Conservation (phyloP, 257 asterid species). For the Cruciata laevipes region DNA sequence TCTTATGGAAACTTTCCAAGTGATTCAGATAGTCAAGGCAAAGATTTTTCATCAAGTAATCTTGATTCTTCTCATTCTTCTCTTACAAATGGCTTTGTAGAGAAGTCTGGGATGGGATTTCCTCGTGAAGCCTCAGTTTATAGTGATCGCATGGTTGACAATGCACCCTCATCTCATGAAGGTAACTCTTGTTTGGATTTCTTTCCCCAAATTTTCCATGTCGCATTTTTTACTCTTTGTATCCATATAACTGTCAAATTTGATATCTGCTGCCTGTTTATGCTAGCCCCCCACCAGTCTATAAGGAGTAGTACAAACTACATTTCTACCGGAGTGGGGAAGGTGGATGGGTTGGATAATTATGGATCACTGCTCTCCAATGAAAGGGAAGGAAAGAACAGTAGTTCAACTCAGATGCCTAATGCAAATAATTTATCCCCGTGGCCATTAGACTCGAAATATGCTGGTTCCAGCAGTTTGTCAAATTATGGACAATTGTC, state of each 20-base stretch:
- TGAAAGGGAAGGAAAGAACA: constrained; percentile 32
- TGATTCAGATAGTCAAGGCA: constrained; percentile 23
- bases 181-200: constrained; percentile 31
- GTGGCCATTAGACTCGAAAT: constrained; percentile 36
- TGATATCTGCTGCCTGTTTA: background rate
- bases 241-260: background rate
- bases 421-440: constrained; percentile 33
- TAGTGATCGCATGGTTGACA: constrained; percentile 29
- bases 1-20: constrained; percentile 24
- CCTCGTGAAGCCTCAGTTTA: constrained; percentile 34
- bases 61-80: constrained; percentile 34
- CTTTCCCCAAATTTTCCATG: background rate
- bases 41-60: constrained; percentile 30
- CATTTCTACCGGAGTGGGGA: constrained; percentile 33
- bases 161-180: constrained; percentile 35
- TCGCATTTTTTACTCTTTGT: background rate
- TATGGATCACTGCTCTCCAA: constrained; percentile 33
- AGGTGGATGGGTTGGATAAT: constrained; percentile 16
- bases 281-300: constrained; percentile 36
- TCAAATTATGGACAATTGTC: constrained; percentile 30
- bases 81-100: constrained; percentile 29
- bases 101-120: constrained; percentile 28
- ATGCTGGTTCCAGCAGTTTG: constrained; percentile 39
- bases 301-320: constrained; percentile 27
- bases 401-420: constrained; percentile 30